Base-by-base conservation (phyloP, 345 rosid species). In the Hypericum androsaemum region DNA sequence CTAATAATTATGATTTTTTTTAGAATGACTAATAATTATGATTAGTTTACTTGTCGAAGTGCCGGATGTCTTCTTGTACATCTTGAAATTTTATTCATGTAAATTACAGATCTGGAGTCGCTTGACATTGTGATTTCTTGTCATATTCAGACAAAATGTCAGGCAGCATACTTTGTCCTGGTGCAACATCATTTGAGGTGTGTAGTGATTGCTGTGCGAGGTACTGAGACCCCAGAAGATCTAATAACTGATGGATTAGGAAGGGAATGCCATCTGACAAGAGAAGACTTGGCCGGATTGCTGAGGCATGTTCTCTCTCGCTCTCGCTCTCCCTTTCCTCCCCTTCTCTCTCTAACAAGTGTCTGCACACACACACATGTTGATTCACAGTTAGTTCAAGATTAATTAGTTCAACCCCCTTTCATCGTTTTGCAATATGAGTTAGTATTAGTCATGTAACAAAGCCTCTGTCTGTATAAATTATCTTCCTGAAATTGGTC, bases 211-310 rank as follows among this genome's bases (percentile, higher is more conserved):
- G 75, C 95, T 59, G 77, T 90, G 52, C 81, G 95, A 56, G 96
- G 98, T 73, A 90, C 96, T 40, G 96, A 90, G 79, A 82, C 95
- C 32, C 84, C 89, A 16, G 98, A 90, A 71, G 98, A 90, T 65
- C 96, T 90, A 68, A 84, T 90, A 63, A 90, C 83, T 16, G 98
- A 90, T 64, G 95, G 95, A 51, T 80, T 87, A 66, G 89, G 96
- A 45, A 76, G 64, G 65, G 96, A 81, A 5, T 72, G 84, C 61
- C 62, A 73, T 35, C 82, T 90, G 48, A 70, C 81, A 39, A 42
- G 37, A 22, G 78, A 76, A 65, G 96, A 90, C 69, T 73, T 90
- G 71, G 87, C 76, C 57, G 96, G 98, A 8, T 56, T 90, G 59
- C 69, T 75, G 62, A 82, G 78, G 97, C 65, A 65, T 54, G 82